These are phyloP conservation scores for Chlamydomonas sphaeroides DNA, from an alignment of 139 green algal genomes.

Conservation along the genomic window DNA sequence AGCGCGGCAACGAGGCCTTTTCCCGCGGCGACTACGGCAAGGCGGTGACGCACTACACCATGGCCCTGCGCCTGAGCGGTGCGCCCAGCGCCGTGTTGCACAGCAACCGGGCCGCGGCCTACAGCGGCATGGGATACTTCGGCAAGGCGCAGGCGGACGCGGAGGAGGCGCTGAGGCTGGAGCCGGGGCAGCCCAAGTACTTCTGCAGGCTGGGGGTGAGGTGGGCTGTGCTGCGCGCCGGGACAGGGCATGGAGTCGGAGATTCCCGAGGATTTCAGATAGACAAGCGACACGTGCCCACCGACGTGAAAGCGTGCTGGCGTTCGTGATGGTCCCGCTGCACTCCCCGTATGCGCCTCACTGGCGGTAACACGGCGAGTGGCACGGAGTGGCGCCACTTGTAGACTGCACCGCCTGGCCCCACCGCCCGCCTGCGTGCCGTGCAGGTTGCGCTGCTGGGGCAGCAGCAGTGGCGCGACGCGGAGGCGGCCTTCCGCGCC, in stretches of 20 bases:
- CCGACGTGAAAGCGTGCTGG: no score
- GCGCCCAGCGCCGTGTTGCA: constrained; percentile 53
- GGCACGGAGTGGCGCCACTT: no score
- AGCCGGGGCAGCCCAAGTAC: constrained; percentile 51
- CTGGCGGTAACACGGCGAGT: background rate
- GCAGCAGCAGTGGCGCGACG: constrained; percentile 48
- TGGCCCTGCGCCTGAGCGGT: constrained; percentile 9
- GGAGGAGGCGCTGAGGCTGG: constrained; percentile 35
- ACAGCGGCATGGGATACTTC: constrained; percentile 45
- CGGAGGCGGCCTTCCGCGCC: constrained; percentile 45
- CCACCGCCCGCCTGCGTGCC: background rate
- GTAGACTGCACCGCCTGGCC: no score
- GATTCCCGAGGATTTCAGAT: no score
- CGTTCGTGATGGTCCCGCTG: no score
- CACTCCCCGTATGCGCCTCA: background rate
- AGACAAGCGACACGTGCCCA: no score
- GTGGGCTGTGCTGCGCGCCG: no score
- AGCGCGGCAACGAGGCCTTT: constrained; percentile 64
- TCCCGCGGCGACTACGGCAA: constrained; percentile 48
- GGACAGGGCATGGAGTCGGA: no score
- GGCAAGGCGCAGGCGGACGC: constrained; percentile 55
- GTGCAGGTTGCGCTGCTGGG: constrained; percentile 48
- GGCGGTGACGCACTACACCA: constrained; percentile 63
- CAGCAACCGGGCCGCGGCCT: constrained; percentile 62
- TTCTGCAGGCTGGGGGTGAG: constrained; percentile 49